Evolutionary conservation across 1,284 basidiomycete species (phyloP), one percentile per base, ranked within the genome.

Genomic region (Malassezia cuniculi): DNA sequence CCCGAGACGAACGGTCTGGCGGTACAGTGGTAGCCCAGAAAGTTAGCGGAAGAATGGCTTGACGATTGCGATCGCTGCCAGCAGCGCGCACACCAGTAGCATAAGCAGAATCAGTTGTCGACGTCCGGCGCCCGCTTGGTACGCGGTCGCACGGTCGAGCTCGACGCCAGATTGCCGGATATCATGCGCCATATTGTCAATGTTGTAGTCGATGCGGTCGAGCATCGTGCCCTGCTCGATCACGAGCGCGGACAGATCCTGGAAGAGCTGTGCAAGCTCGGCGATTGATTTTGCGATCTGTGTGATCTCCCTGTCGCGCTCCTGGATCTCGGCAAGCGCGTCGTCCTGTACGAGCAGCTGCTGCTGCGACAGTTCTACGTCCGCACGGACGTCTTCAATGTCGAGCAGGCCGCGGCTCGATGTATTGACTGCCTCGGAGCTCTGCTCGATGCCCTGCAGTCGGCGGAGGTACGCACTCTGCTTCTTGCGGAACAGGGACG

Each of bases 201-300:
- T 85, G 66, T 99, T 97, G 70, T 86, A 97, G 69, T 99, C 93
- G 41, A 97, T 78, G 27, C 84, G 83, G 69, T 97, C 93, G 41
- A 97, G 74, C 37, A 99, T 76, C 7, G 90, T 94, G 9, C 93
- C 93, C 66, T 99, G 93, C 69, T 97, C 93, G 50, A 97, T 94
- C 40, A 99, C 86, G 46, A 99, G 76, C 27, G 75, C 77, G 16
- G 81, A 82, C 27, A 99, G 74, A 64, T 99, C 93, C 56, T 89
- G 85, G 74, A 99, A 99, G 29, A 99, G 76, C 59, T 90, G 86
- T 1, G 89, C 89, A 16, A 99, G 75, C 33, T 80, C 78, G 24
- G 81, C 76, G 55, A 99, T 97, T 10, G 82, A 87, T 51, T 82
- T 79, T 0, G 90, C 87, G 50, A 99, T 90, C 60, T 89, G 80